Conservation (phyloP, 139 green algal genomes). For the Chlorella sp. region DNA sequence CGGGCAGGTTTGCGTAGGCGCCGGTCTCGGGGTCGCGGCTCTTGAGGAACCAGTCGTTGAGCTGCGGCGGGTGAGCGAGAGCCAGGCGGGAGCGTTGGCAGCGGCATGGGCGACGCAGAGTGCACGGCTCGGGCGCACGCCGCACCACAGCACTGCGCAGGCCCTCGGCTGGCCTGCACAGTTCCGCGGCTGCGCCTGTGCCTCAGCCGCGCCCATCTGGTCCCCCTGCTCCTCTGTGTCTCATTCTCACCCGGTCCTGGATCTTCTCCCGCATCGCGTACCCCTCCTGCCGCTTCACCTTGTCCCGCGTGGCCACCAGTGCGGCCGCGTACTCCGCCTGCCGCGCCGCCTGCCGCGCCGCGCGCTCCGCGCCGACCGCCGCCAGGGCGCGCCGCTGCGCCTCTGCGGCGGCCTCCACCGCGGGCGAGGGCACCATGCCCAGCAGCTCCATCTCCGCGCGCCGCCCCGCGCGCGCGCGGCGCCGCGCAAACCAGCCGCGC, state of each 20-base stretch:
- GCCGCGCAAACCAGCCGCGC: constrained; percentile 69
- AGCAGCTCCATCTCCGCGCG: constrained; percentile 86
- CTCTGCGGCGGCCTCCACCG: not conserved
- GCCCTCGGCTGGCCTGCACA: too few relatives aligned
- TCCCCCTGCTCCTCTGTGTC: too few relatives aligned
- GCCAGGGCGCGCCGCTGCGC: not conserved
- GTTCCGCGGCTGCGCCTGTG: too few relatives aligned
- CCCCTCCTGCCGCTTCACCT: constrained; percentile 78
- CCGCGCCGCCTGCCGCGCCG: constrained; percentile 63
- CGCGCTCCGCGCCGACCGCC: not conserved
- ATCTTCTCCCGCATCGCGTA: constrained; percentile 88
- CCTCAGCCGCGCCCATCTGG: too few relatives aligned
- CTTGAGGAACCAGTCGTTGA: constrained; percentile 89
- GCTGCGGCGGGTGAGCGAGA: constrained; percentile 45
- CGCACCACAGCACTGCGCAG: too few relatives aligned
- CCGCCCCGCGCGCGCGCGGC: constrained; percentile 41
- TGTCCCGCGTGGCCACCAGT: constrained; percentile 69
- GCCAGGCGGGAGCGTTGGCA: too few relatives aligned
- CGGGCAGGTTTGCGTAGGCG: constrained; percentile 84
- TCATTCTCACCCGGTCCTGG: constrained; percentile 81
- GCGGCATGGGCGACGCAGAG: too few relatives aligned
- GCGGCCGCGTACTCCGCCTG: constrained; percentile 70
- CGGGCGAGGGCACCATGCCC: constrained; percentile 78
- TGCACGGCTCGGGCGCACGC: too few relatives aligned
- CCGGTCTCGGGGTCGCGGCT: constrained; percentile 76